These are phyloP conservation scores for Plasmodium blacklocki DNA, from an alignment of 169 alveolate genomes.

Conservation along the genomic window DNA sequence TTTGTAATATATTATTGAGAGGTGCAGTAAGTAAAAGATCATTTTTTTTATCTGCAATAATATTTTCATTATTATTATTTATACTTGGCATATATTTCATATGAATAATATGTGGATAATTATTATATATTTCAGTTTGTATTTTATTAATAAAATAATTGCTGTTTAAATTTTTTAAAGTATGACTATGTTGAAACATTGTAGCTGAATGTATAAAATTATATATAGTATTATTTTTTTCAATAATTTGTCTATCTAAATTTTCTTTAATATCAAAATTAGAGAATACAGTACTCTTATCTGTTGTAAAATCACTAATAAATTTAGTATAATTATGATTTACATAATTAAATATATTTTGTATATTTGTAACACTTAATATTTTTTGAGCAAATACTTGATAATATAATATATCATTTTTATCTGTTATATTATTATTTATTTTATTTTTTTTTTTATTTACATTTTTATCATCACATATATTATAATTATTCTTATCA, in stretches of 20 bases:
- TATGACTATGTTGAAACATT: constrained; percentile 59
- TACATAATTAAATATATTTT: constrained; percentile 40
- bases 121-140: constrained; percentile 54
- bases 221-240: constrained; percentile 55
- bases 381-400: constrained; percentile 28
- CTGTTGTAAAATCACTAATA: constrained; percentile 57
- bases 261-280: constrained; percentile 59
- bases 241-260: constrained; percentile 43
- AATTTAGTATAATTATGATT: constrained; percentile 53
- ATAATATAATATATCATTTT: background rate
- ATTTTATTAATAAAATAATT: constrained; percentile 45
- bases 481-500: background rate
- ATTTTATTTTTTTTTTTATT: background rate
- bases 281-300: constrained; percentile 52
- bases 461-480: background rate
- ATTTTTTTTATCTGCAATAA: background rate
- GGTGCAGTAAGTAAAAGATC: background rate
- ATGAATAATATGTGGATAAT: constrained; percentile 8
- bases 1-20: too few species aligned
- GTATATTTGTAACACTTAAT: constrained; percentile 41
- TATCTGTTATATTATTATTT: background rate
- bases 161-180: constrained; percentile 39
- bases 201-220: constrained; percentile 66
- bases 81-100: constrained; percentile 29
- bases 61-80: background rate